Conservation (phyloP, 192 early-diverging fungal species). For the Backusella mclennaniae region DNA sequence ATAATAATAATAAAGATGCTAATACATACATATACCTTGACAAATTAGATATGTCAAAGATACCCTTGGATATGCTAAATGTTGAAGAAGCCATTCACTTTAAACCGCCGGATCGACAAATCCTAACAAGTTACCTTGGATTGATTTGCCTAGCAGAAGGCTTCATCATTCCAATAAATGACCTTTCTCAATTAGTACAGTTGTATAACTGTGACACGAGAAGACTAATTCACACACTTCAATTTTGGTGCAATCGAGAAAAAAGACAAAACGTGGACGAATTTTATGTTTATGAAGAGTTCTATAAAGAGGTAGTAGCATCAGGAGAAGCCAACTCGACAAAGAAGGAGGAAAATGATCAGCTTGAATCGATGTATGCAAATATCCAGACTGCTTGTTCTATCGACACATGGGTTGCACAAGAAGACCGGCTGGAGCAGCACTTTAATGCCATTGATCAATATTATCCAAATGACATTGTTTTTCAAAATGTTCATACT, state of each 20-base stretch:
- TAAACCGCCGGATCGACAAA: constrained; percentile 4
- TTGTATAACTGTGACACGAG: constrained; percentile 17
- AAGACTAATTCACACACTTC: constrained; percentile 19
- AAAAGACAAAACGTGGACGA: background rate
- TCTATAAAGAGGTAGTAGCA: background rate
- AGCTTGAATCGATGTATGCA: background rate
- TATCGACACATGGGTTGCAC: constrained; percentile 4
- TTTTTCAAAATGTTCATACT: background rate
- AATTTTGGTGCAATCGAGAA: constrained; percentile 16
- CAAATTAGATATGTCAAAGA: constrained; percentile 8
- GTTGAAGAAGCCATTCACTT: constrained; percentile 5
- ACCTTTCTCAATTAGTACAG: constrained; percentile 11
- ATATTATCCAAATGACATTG: background rate
- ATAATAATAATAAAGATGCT: background rate
- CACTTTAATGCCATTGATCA: background rate
- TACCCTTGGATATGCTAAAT: constrained; percentile 20
- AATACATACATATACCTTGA: background rate
- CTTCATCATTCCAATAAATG: constrained; percentile 8
- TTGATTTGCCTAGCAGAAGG: constrained; percentile 25
- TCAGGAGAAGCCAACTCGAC: background rate
- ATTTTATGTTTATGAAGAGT: background rate
- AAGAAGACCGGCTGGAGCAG: background rate
- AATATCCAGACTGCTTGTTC: background rate
- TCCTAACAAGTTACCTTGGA: constrained; percentile 12
- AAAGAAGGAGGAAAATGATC: background rate